phyloP scores from a whole-genome alignment of 495 filamentous ascomycete species.

The Neurospora pannonica region DNA sequence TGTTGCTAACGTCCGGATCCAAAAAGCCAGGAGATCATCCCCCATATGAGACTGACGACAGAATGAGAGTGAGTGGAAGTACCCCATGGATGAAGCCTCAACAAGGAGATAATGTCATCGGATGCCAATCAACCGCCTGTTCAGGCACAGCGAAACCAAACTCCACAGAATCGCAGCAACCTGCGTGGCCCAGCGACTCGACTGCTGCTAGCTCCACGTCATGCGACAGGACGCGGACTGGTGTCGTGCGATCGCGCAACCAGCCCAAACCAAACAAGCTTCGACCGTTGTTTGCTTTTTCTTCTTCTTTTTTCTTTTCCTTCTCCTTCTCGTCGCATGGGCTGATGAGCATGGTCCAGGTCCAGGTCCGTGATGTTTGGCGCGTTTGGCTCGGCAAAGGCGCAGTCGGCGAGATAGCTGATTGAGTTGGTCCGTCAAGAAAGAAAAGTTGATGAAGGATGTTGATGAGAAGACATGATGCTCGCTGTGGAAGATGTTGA shows the following conservation, averaged over 20 bases:
- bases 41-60: background rate
- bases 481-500: background rate
- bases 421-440: background rate
- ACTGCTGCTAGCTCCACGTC: background rate
- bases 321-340: background rate
- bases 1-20: background rate
- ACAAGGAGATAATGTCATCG: background rate
- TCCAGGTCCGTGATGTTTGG: background rate
- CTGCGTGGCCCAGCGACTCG: background rate
- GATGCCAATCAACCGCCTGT: background rate
- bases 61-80: background rate
- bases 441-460: background rate
- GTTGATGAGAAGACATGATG: background rate
- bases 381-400: background rate
- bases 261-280: background rate
- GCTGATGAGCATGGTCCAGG: background rate
- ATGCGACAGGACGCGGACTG: background rate
- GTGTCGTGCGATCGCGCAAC: background rate
- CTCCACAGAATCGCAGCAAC: background rate
- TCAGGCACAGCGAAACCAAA: background rate
- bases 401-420: background rate
- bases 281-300: background rate
- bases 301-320: background rate
- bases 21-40: background rate
- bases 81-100: background rate